Evolutionary conservation across 345 rosid species (phyloP).

Genomic region (Ceriops decandra): DNA sequence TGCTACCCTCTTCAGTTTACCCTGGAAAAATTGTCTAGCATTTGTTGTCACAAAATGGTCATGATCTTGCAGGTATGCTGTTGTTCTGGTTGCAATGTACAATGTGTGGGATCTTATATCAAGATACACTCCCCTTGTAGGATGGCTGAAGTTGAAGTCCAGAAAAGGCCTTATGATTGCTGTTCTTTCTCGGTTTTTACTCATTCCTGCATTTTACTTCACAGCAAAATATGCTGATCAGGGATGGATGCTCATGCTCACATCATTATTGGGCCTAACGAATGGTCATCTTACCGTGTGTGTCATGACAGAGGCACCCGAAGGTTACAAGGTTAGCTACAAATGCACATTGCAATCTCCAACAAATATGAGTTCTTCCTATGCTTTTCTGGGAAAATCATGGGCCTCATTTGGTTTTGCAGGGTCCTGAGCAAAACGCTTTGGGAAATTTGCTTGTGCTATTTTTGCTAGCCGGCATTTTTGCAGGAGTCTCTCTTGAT

Average conservation of each 20-base stretch:
- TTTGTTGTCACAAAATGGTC: not conserved
- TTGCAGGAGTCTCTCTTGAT: conserved; percentile 65
- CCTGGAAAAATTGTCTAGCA: not conserved
- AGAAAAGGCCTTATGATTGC: conserved; percentile 54
- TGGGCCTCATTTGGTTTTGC: conserved; percentile 9
- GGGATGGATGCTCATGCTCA: conserved; percentile 87
- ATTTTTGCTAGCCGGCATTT: conserved; percentile 57
- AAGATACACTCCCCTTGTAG: conserved; percentile 56
- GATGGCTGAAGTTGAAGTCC: conserved; percentile 57
- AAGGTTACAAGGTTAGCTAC: conserved; percentile 74
- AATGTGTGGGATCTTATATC: conserved; percentile 65
- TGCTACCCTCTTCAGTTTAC: not conserved
- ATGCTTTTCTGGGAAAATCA: not conserved
- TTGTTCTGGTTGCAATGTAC: conserved; percentile 64
- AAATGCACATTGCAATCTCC: not conserved
- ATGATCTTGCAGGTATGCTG: conserved; percentile 50
- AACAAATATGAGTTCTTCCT: not conserved
- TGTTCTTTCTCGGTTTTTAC: conserved; percentile 53
- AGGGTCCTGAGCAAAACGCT: conserved; percentile 96
- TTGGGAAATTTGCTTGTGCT: conserved; percentile 77
- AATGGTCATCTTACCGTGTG: conserved; percentile 84
- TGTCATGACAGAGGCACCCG: conserved; percentile 74
- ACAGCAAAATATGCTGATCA: conserved; percentile 80
- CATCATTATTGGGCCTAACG: conserved; percentile 63
- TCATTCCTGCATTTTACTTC: conserved; percentile 83